phyloP scores from a whole-genome alignment of 768 basidiomycete species.

The Rhizopogon sp. region DNA sequence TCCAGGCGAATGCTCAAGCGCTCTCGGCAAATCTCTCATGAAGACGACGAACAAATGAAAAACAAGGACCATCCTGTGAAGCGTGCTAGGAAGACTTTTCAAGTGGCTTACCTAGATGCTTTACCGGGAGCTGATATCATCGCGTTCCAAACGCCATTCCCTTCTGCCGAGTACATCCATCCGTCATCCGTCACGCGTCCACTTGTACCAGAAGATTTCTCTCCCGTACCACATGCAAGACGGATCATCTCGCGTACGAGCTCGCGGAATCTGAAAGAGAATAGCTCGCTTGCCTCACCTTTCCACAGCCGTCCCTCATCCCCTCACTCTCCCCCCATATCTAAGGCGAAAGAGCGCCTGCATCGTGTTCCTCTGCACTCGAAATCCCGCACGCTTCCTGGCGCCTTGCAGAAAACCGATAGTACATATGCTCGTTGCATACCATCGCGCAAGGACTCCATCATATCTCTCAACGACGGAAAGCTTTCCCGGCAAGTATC shows the following conservation, averaged over 20 bases:
- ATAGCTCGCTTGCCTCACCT: constrained; percentile 36
- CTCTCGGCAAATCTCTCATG: constrained; percentile 28
- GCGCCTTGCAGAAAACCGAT: constrained; percentile 13
- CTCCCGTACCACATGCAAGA: constrained; percentile 36
- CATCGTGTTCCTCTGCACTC: constrained; percentile 18
- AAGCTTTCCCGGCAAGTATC: constrained; percentile 14
- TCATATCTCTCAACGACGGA: constrained; percentile 3
- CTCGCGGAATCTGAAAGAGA: constrained; percentile 39
- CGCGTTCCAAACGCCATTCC: constrained; percentile 24
- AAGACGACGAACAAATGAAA: constrained; percentile 10
- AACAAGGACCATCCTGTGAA: constrained; percentile 26
- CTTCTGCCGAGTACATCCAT: constrained; percentile 15
- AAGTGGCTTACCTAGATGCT: constrained; percentile 2
- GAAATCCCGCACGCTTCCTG: constrained; percentile 39
- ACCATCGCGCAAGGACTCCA: constrained; percentile 1
- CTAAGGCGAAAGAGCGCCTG: constrained; percentile 20
- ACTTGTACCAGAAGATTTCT: constrained; percentile 29
- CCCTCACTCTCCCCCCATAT: constrained; percentile 29
- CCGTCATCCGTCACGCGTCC: constrained; percentile 19
- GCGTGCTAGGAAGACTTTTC: constrained; percentile 24
- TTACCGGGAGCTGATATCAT: constrained; percentile 10
- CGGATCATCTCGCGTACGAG: constrained; percentile 33
- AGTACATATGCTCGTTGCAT: background rate
- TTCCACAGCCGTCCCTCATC: constrained; percentile 43
- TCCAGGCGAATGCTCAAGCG: constrained; percentile 43